Evolutionary conservation across 805 yeast genomes (phyloP).

Genomic region (Suhomyces tanzawaensis): DNA sequence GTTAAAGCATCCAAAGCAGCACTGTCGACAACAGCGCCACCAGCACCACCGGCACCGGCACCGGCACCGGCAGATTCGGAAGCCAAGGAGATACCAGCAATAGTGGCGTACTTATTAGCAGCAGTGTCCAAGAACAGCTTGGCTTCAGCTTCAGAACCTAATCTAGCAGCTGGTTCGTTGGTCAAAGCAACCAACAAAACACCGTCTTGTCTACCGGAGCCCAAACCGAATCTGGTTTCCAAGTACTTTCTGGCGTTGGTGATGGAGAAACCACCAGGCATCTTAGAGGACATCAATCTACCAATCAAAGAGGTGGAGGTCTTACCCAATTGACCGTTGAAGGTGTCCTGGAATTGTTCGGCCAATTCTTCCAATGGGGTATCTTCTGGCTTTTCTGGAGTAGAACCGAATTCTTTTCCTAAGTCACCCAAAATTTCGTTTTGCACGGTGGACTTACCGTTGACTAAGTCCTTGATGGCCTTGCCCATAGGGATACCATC

Average conservation of each 20-base stretch:
- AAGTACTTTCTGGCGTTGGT: slow-evolving; percentile 90
- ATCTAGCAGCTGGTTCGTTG: slow-evolving; percentile 86
- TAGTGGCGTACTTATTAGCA: slow-evolving; percentile 82
- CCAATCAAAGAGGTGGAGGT: slow-evolving; percentile 86
- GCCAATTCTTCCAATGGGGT: slow-evolving; percentile 95
- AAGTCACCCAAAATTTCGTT: slow-evolving; percentile 98
- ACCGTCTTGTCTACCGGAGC: slow-evolving; percentile 91
- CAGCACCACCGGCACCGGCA: slow-evolving; percentile 57
- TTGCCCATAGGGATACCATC: slow-evolving; percentile 84
- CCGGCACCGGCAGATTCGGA: slow-evolving; percentile 61
- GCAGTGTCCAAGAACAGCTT: slow-evolving; percentile 79
- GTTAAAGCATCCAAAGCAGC: slow-evolving; percentile 89
- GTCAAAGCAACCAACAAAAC: slow-evolving; percentile 80
- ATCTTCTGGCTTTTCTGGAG: slow-evolving; percentile 99
- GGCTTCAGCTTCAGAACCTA: slow-evolving; percentile 85
- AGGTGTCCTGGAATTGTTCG: slow-evolving; percentile 89
- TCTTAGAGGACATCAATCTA: slow-evolving; percentile 90
- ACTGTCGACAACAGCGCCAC: slow-evolving; percentile 87
- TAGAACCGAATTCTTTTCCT: slow-evolving; percentile 96
- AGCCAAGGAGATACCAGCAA: slow-evolving; percentile 73
- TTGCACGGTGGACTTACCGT: slow-evolving; percentile 98
- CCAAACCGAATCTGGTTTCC: slow-evolving; percentile 90
- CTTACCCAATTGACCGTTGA: slow-evolving; percentile 87
- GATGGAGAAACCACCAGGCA: slow-evolving; percentile 99
- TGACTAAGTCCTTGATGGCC: slow-evolving; percentile 95